Percentiles rank a stretch among this genome's conserved stretches.
Evolutionary conservation across 2,329 filamentous ascomycete species (phyloP).

Genomic region (Alternaria longipes): DNA sequence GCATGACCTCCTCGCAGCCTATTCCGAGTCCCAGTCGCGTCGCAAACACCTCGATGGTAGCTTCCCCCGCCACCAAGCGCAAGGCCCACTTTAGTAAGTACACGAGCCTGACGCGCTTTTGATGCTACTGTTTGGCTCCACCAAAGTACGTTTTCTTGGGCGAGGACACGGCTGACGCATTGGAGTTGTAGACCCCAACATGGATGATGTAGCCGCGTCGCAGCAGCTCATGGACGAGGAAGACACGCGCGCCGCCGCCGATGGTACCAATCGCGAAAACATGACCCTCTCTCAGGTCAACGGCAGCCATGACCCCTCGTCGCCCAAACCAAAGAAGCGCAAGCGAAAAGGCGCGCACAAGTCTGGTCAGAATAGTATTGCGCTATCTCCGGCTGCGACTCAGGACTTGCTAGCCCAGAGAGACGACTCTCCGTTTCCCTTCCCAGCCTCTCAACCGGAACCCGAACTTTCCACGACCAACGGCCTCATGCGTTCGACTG

Average conservation of each 20-base stretch:
- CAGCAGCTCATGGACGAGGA: slow-evolving; percentile 33
- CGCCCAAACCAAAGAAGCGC: not conserved
- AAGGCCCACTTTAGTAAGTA: slow-evolving; percentile 29
- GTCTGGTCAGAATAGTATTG: not conserved
- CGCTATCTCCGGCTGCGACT: not conserved
- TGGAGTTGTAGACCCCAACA: slow-evolving; percentile 21
- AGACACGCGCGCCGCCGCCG: slow-evolving; percentile 9
- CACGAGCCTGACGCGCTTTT: slow-evolving; percentile 6
- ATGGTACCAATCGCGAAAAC: slow-evolving; percentile 1
- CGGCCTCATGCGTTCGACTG: not conserved
- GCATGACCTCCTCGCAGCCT: slow-evolving; percentile 30
- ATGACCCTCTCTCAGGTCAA: not conserved
- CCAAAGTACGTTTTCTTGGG: not conserved
- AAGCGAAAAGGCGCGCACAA: slow-evolving; percentile 5
- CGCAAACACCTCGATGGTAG: slow-evolving; percentile 6
- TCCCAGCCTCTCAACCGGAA: slow-evolving; percentile 11
- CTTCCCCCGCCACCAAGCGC: slow-evolving; percentile 17
- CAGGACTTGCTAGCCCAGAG: not conserved
- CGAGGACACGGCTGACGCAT: slow-evolving; percentile 20
- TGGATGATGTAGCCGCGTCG: slow-evolving; percentile 32
- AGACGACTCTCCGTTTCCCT: slow-evolving; percentile 14
- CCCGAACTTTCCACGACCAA: not conserved
- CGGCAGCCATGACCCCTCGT: not conserved
- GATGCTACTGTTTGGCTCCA: not conserved
- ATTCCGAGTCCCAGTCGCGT: slow-evolving; percentile 3